Conservation (phyloP, 371 early-diverging fungal species). For the Dentiscutata heterogama region DNA sequence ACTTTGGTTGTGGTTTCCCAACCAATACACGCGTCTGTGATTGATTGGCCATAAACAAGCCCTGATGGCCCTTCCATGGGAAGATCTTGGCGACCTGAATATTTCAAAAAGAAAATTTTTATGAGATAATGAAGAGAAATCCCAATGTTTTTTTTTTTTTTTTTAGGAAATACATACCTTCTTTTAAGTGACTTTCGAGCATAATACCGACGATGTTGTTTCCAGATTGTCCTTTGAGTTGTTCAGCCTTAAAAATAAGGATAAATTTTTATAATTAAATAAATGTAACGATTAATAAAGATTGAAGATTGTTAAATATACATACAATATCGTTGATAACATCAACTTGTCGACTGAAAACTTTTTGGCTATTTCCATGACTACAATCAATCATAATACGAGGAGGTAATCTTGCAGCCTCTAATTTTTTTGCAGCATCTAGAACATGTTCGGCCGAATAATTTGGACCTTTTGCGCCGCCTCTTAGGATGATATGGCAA, state of each 20-base stretch:
- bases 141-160: not conserved
- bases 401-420: conserved; percentile 68
- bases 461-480: conserved; percentile 91
- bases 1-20: conserved; percentile 81
- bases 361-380: conserved; percentile 88
- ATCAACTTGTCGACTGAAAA: conserved; percentile 81
- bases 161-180: conserved; percentile 60
- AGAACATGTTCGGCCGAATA: conserved; percentile 79
- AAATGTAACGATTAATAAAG: not conserved
- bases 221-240: conserved; percentile 50
- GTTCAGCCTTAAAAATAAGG: conserved; percentile 38
- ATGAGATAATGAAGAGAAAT: not conserved
- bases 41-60: conserved; percentile 83
- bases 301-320: not conserved
- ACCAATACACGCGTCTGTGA: conserved; percentile 89
- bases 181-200: conserved; percentile 92
- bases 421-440: conserved; percentile 69
- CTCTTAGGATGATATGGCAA: conserved; percentile 82
- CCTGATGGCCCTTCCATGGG: conserved; percentile 71
- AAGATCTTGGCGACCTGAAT: conserved; percentile 78
- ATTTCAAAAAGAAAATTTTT: not conserved
- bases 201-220: conserved; percentile 87
- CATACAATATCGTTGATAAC: conserved; percentile 78
- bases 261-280: not conserved
- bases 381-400: conserved; percentile 94